Conservation (phyloP, 2,329 filamentous ascomycete genomes). For the Biscogniauxia mediterranea region DNA sequence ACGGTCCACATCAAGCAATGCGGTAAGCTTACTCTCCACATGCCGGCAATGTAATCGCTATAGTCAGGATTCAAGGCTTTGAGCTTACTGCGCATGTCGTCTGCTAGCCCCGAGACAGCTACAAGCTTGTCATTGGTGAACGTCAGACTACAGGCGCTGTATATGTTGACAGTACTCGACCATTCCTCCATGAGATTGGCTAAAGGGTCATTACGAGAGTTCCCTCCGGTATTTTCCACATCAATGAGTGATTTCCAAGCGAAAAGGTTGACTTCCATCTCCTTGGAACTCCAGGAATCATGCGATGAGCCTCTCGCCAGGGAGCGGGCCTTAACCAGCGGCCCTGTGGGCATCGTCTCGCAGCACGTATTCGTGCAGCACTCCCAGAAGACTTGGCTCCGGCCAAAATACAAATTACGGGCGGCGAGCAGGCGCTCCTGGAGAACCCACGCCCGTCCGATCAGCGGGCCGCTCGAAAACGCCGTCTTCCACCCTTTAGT, state of each 20-base stretch:
- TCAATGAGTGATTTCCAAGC: slow-evolving; percentile 1
- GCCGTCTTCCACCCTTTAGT: not conserved
- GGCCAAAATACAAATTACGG: slow-evolving; percentile 22
- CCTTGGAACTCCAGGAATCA: not conserved
- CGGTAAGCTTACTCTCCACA: slow-evolving; percentile 16
- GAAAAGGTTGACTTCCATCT: not conserved
- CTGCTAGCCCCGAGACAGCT: slow-evolving; percentile 20
- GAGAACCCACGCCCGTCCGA: slow-evolving; percentile 20
- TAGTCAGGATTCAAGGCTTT: not conserved
- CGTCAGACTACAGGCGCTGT: slow-evolving; percentile 10
- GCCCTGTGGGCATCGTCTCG: slow-evolving; percentile 11
- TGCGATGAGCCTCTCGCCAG: too few relatives aligned
- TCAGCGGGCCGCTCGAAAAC: slow-evolving; percentile 7
- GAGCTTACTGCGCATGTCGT: slow-evolving; percentile 9
- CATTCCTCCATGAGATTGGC: not conserved
- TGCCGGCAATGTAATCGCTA: slow-evolving; percentile 13
- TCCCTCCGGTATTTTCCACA: not conserved
- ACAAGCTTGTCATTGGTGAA: slow-evolving; percentile 20
- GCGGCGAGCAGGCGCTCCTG: slow-evolving; percentile 22
- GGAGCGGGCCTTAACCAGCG: not conserved
- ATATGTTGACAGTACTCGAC: slow-evolving; percentile 4
- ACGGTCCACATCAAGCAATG: slow-evolving; percentile 11
- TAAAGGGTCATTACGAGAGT: not conserved
- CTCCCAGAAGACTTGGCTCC: slow-evolving; percentile 22
- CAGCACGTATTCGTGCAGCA: slow-evolving; percentile 13